These are phyloP conservation scores for Mortierella sp. DNA, from an alignment of 371 early-diverging fungal species.

Conservation along the genomic window DNA sequence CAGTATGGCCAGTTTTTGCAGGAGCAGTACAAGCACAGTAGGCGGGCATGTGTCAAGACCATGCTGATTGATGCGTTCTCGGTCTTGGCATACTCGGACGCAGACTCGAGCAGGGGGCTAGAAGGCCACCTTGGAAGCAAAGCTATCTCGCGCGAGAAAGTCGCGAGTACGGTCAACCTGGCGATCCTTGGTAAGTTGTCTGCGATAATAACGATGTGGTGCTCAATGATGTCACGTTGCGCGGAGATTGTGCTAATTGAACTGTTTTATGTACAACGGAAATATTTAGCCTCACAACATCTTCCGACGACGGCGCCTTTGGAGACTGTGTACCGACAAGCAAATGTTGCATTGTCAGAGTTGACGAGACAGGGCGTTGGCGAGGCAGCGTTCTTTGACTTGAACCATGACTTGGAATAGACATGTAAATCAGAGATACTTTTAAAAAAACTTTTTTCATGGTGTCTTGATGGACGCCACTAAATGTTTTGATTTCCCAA, in stretches of 20 bases:
- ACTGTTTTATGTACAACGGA: background rate
- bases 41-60: slow-evolving; percentile 47
- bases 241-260: no score
- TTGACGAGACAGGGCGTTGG: slow-evolving; percentile 62
- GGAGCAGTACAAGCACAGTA: slow-evolving; percentile 73
- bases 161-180: slow-evolving; percentile 79
- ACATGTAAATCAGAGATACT: no score
- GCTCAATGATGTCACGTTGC: background rate
- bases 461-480: background rate
- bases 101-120: slow-evolving; percentile 21
- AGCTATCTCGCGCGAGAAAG: slow-evolving; percentile 72
- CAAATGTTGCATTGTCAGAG: slow-evolving; percentile 61
- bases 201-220: background rate
- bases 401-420: slow-evolving; percentile 44
- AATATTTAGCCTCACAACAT: slow-evolving; percentile 55
- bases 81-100: slow-evolving; percentile 83
- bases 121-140: slow-evolving; percentile 33
- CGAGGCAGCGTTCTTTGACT: slow-evolving; percentile 59
- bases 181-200: slow-evolving; percentile 74
- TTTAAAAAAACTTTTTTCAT: no score
- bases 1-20: slow-evolving; percentile 81
- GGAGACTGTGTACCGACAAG: slow-evolving; percentile 64
- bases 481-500: no score
- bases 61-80: slow-evolving; percentile 75
- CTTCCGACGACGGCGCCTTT: slow-evolving; percentile 61